Conservation (phyloP, 106 monocot species). For the Allium sativum region DNA sequence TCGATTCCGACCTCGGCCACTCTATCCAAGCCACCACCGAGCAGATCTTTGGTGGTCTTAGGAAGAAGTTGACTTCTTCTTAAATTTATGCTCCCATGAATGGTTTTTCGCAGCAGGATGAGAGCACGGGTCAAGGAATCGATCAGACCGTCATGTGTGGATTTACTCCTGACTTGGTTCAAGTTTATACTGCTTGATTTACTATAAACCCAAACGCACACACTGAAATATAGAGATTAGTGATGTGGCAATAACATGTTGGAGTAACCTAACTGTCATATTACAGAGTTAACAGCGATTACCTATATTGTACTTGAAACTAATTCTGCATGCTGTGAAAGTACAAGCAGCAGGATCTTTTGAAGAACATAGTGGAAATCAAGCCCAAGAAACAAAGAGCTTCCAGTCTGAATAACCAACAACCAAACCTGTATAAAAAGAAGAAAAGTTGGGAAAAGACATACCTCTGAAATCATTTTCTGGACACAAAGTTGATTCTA, state of each 20-base stretch:
- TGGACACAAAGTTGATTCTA: slow-evolving; percentile 3
- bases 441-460: background rate
- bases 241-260: too few species aligned
- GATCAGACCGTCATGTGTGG: slow-evolving; percentile 65
- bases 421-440: background rate
- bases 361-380: slow-evolving; percentile 84
- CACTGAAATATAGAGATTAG: too few species aligned
- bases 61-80: slow-evolving; percentile 26
- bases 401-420: slow-evolving; percentile 25
- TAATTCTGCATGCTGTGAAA: background rate
- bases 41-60: slow-evolving; percentile 66
- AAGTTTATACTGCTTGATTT: slow-evolving; percentile 47
- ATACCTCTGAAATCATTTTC: background rate
- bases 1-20: slow-evolving; percentile 83
- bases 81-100: slow-evolving; percentile 54
- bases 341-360: slow-evolving; percentile 84
- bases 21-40: slow-evolving; percentile 82
- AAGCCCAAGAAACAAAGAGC: slow-evolving; percentile 60
- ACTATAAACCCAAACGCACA: too few species aligned
- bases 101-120: slow-evolving; percentile 76
- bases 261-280: too few species aligned
- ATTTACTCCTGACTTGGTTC: slow-evolving; percentile 53
- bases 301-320: too few species aligned
- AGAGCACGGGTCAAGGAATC: slow-evolving; percentile 46
- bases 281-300: too few species aligned